A percentile compares a stretch with the other conserved stretches of the same genome.
phyloP scores from a whole-genome alignment of 2,329 filamentous ascomycete genomes.

The Zasmidium angulare region DNA sequence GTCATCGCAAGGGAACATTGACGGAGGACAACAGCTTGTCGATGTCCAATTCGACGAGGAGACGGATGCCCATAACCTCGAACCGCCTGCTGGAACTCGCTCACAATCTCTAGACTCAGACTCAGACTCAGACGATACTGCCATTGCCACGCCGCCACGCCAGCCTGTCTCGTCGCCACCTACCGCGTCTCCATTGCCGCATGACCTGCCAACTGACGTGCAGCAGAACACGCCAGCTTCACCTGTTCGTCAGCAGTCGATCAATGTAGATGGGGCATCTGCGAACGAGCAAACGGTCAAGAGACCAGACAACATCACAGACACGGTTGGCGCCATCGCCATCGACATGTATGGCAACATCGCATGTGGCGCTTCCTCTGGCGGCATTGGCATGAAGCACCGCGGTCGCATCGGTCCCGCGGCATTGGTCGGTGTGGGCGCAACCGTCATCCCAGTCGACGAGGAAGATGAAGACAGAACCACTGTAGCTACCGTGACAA shows the following conservation, averaged over 20 bases:
- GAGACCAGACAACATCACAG: constrained; percentile 66
- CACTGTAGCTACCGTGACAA: constrained; percentile 81
- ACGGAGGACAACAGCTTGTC: constrained; percentile 18
- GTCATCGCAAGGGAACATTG: constrained; percentile 4
- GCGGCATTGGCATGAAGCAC: constrained; percentile 98
- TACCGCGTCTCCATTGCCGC: background rate
- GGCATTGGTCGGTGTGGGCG: constrained; percentile 87
- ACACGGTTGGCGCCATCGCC: constrained; percentile 94
- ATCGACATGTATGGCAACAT: constrained; percentile 84
- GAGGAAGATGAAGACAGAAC: constrained; percentile 66
- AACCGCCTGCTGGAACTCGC: background rate
- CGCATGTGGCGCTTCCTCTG: constrained; percentile 92
- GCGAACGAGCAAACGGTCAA: background rate
- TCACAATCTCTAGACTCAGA: background rate
- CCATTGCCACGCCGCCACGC: background rate
- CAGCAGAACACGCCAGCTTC: background rate
- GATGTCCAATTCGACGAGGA: constrained; percentile 22
- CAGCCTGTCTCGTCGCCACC: background rate
- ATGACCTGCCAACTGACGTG: background rate
- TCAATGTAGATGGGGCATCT: background rate
- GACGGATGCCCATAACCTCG: background rate
- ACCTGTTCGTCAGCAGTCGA: background rate
- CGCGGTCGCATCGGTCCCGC: constrained; percentile 87
- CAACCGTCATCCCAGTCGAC: constrained; percentile 79
- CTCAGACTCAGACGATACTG: constrained; percentile 13